These are phyloP conservation scores for Ceratopteris richardii DNA, from an alignment of 75 land plant species.

Conservation along the genomic window DNA sequence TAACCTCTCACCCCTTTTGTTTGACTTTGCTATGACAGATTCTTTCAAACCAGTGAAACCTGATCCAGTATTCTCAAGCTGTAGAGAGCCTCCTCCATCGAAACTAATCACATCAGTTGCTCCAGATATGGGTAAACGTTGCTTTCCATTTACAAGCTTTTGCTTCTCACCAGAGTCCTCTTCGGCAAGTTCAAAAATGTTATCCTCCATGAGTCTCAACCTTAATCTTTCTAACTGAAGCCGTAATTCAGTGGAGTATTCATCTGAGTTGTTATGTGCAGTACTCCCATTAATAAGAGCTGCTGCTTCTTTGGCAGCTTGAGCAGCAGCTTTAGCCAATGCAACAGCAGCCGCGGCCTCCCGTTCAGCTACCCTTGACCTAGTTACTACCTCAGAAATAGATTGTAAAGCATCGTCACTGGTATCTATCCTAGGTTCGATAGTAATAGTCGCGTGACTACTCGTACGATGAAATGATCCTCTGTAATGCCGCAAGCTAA, in stretches of 20 bases:
- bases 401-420: constrained; percentile 10
- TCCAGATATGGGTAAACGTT: no score
- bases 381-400: not conserved
- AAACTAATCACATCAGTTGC: no score
- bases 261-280: not conserved
- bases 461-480: not conserved
- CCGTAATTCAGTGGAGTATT: constrained; percentile 25
- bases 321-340: constrained; percentile 32
- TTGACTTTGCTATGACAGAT: constrained; percentile 28
- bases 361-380: constrained; percentile 5
- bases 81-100: no score
- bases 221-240: constrained; percentile 27
- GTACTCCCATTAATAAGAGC: constrained; percentile 3
- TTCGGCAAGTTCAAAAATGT: not conserved
- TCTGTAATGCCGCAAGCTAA: not conserved
- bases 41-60: not conserved
- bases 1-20: constrained; percentile 40
- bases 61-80: not conserved
- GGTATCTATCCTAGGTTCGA: constrained; percentile 5
- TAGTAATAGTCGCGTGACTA: not conserved
- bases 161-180: no score
- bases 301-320: constrained; percentile 28
- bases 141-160: no score
- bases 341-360: constrained; percentile 24
- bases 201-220: constrained; percentile 28